phyloP scores from a whole-genome alignment of 257 asterid species.

The Solanum tarijense region DNA sequence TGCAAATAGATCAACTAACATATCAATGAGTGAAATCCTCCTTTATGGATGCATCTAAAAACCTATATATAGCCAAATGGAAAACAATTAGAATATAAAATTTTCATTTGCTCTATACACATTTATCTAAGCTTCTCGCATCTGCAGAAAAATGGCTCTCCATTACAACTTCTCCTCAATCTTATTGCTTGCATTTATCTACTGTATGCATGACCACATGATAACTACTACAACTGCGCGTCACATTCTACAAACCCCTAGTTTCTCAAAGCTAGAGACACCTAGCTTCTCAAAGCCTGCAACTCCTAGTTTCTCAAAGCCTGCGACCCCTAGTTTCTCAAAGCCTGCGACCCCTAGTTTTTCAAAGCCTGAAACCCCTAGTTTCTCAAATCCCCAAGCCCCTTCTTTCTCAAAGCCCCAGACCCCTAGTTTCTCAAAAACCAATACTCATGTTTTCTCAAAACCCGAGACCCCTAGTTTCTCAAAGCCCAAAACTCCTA shows the following conservation, averaged over 20 bases:
- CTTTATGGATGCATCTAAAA: background rate
- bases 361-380: accelerated
- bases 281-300: no score
- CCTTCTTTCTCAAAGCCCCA: accelerated
- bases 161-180: background rate
- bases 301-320: no score
- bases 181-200: background rate
- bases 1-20: background rate
- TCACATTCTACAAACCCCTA: background rate
- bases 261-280: background rate
- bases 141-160: background rate
- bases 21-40: background rate
- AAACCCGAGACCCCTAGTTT: no score
- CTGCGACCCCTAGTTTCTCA: no score
- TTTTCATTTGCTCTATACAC: background rate
- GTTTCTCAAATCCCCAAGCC: accelerated
- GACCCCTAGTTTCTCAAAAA: no score
- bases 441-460: no score
- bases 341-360: no score
- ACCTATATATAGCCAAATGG: background rate
- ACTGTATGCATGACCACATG: background rate
- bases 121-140: background rate
- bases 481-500: accelerated
- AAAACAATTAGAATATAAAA: no score
- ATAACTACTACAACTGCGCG: background rate